Evolutionary conservation across 768 basidiomycete species (phyloP).

Genomic region (Naganishia friedmannii): DNA sequence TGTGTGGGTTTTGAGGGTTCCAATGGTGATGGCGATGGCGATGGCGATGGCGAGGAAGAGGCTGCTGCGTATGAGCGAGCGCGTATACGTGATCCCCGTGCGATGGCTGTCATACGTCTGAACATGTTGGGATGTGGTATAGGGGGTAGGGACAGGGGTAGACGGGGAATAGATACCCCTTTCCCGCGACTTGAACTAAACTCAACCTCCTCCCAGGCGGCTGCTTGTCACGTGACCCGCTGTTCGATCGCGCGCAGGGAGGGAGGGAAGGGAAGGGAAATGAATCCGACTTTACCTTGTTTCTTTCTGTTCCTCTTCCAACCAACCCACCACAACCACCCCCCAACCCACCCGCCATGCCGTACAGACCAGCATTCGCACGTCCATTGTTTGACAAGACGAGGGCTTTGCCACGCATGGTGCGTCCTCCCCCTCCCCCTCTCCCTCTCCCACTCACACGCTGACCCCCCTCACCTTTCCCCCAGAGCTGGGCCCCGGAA

Average conservation of each 20-base stretch:
- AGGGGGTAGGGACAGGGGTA: not conserved
- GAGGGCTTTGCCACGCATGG: slow-evolving; percentile 50
- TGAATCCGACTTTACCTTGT: no score
- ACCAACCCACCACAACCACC: not conserved
- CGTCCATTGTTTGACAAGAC: slow-evolving; percentile 47
- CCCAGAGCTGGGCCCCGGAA: slow-evolving; percentile 81
- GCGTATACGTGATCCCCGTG: no score
- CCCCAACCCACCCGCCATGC: slow-evolving; percentile 34
- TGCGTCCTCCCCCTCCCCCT: slow-evolving; percentile 25
- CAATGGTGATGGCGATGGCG: not conserved
- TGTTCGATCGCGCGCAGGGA: no score
- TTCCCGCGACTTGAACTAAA: no score
- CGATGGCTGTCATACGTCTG: not conserved
- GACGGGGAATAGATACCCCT: no score
- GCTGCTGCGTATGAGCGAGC: no score
- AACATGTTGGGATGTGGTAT: not conserved
- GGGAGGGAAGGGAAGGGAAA: not conserved
- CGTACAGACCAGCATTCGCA: slow-evolving; percentile 40
- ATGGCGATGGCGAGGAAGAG: not conserved
- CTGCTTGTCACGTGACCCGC: no score
- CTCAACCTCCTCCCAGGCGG: no score
- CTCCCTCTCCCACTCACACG: not conserved
- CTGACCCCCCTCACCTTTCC: not conserved
- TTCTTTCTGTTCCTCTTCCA: not conserved
- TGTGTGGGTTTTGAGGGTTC: slow-evolving; percentile 6